Evolutionary conservation across 164 flowering plant species (phyloP).

Genomic region (Vitis labrusca): DNA sequence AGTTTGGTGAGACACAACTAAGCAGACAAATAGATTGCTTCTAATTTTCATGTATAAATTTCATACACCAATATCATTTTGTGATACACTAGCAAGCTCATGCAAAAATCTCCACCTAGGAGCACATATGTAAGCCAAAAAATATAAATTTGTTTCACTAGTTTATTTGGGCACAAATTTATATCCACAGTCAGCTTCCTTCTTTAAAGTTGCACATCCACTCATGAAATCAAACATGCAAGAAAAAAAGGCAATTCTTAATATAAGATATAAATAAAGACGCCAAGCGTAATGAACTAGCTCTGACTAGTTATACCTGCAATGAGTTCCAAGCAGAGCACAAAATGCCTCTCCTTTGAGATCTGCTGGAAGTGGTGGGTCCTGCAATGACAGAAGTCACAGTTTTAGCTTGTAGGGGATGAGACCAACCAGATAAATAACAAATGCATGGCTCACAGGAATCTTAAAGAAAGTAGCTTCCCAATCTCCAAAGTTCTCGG

Average conservation of each 20-base stretch:
- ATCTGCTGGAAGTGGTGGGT: slow-evolving; percentile 83
- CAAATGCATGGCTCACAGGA: not conserved
- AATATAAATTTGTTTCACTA: no score
- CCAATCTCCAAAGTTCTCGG: not conserved
- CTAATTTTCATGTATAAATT: no score
- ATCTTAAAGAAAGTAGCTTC: not conserved
- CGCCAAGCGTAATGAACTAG: not conserved
- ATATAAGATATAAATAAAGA: not conserved
- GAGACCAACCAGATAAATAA: not conserved
- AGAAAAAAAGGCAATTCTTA: not conserved
- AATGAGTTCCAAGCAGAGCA: slow-evolving; percentile 85
- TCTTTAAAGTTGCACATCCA: no score
- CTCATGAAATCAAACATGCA: not conserved
- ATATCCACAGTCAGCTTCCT: no score
- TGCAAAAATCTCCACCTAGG: no score
- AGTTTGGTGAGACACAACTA: no score
- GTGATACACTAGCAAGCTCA: no score
- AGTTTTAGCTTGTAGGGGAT: not conserved
- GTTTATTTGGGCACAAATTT: no score
- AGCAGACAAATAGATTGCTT: no score
- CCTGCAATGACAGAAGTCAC: slow-evolving; percentile 42
- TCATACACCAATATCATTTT: no score
- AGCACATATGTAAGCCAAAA: no score
- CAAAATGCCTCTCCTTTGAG: slow-evolving; percentile 73
- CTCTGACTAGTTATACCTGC: slow-evolving; percentile 51